These are phyloP conservation scores for Leucoagaricus sp. DNA, from an alignment of 1,284 basidiomycete species.

Conservation along the genomic window DNA sequence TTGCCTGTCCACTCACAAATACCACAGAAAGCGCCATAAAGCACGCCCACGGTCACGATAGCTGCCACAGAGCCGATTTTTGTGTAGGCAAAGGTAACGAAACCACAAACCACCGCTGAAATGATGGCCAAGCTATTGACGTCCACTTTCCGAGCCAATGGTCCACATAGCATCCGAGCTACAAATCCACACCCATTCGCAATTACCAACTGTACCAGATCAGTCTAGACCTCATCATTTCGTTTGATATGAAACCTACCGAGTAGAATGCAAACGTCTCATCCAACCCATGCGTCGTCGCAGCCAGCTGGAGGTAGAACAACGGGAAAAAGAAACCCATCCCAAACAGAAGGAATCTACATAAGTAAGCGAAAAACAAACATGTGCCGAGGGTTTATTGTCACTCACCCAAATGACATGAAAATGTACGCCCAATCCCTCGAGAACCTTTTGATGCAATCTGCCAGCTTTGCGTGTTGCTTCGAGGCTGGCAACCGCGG, in stretches of 20 bases:
- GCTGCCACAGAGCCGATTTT: slow-evolving; percentile 22
- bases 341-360: slow-evolving; percentile 20
- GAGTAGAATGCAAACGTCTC: slow-evolving; percentile 45
- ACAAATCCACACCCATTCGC: slow-evolving; percentile 46
- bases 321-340: slow-evolving; percentile 43
- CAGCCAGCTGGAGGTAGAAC: slow-evolving; percentile 53
- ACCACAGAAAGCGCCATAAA: slow-evolving; percentile 42
- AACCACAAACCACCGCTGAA: slow-evolving; percentile 22
- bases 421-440: slow-evolving; percentile 30
- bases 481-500: slow-evolving; percentile 39
- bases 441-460: slow-evolving; percentile 35
- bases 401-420: slow-evolving; percentile 20
- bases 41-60: slow-evolving; percentile 33
- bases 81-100: slow-evolving; percentile 35
- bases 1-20: slow-evolving; percentile 26
- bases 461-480: slow-evolving; percentile 19
- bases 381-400: not conserved
- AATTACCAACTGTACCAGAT: slow-evolving; percentile 34
- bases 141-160: slow-evolving; percentile 41
- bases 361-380: not conserved
- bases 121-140: slow-evolving; percentile 31
- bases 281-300: slow-evolving; percentile 40
- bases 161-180: slow-evolving; percentile 44
- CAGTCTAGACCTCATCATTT: not conserved
- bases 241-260: slow-evolving; percentile 30